Base-by-base conservation (phyloP, 441 rosid species). In the Flueggea neowawraea region DNA sequence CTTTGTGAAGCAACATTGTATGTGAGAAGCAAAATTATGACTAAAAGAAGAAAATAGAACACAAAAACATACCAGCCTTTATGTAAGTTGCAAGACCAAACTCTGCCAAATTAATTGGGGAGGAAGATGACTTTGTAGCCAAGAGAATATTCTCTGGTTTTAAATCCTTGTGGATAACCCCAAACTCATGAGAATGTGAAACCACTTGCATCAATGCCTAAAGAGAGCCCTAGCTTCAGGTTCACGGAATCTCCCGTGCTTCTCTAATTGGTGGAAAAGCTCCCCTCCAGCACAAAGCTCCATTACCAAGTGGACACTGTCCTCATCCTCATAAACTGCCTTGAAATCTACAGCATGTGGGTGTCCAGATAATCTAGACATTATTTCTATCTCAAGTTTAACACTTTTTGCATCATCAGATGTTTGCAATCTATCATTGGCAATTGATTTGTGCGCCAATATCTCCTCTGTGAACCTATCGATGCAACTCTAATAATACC, bases 211-310 rank as follows among this genome's bases (percentile, higher is more conserved):
- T 86, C 55, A 84, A 75, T 86, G 84, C 77, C 73, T 69, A 63
- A 84, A 86, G 55, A 86, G 75, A 68, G 72, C 73, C 73, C 76
- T 77, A 55, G 84, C 92, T 65, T 86, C 78, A 67, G 71, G 45
- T 72, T 86, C 89, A 13, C 74, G 74, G 62, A 80, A 86, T 63
- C 80, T 78, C 0, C 85, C 89, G 52, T 77, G 78, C 78, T 77
- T 80, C 75, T 82, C 86, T 52, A 86, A 55, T 64, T 65, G 78
- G 60, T 82, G 83, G 58, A 84, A 86, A 55, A 84, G 85, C 78
- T 84, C 92, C 55, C 92, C 87, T 59, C 89, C 92, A n/a, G 89
- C 89, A 61, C 92, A 86, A 64, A 86, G 85, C 74, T 86, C 87
- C 92, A 84, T 86, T 58, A 86, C 83, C 80, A 86, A 64, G 63